Evolutionary conservation across 768 basidiomycete genomes (phyloP), one percentile per base, ranked within the genome.

Genomic region (Termitomyces sp.): DNA sequence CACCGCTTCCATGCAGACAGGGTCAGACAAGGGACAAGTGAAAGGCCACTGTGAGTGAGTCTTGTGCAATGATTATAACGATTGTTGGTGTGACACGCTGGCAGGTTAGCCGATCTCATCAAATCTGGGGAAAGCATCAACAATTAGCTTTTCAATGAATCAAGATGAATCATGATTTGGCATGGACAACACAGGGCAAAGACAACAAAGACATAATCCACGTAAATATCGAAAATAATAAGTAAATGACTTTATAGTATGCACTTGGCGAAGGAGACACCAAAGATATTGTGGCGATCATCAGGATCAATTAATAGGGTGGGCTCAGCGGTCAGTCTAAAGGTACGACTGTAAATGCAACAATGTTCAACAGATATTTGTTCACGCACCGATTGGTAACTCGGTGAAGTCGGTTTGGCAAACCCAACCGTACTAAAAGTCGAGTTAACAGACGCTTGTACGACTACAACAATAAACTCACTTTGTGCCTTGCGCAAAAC

Each of bases 1-100:
- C 62, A 67, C 67, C 67, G 71, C 64, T 73, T 72, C 77, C 78
- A 79, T 79, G 65, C 76, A 78, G 70, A 56, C 59, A 59, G 59
- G 48, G 51, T 44, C 44, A 39, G 42, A 54, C 41, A 49, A 48
- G 39, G 57, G 37, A 24, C 43, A 34, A 44, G 43, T 36, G 26
- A 56, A 58, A 26, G n/a, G 58, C 47, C 60, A 48, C 44, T 55
- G 64, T 56, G 20, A 24, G 64, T 56, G 20, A 24, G 31, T 41
- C 51, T 39, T 29, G 32, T 54, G 46, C 46, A 39, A 46, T 55
- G 47, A 31, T 46, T 57, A 51, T 43, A 58, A 41, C 27, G 50
- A 37, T 32, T 29, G 48, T 46, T 31, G 26, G 32, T 39, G 53
- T 59, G 58, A 62, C 58, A 57, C 51, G 55, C 55, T 62, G 61